Base-by-base conservation (phyloP, 139 green algal species). In the Picochlorum sp. region DNA sequence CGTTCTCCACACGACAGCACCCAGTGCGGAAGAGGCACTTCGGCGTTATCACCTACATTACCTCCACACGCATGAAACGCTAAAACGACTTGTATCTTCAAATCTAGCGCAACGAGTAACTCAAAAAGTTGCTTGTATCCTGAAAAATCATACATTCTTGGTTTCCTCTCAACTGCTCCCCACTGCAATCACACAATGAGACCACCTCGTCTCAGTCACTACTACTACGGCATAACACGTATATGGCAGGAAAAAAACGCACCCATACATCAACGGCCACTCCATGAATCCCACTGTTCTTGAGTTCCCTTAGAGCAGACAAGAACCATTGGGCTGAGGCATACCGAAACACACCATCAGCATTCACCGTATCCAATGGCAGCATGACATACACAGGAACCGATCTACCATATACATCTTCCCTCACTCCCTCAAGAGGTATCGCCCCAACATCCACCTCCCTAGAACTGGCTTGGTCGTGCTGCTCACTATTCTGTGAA, bases 61-160 rank as follows among this genome's bases (percentile, higher is more conserved):
- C 88, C 85, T 18, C 91, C 91, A 66, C 90, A 97, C 0, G 90
- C 88, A 70, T 97, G 91, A 71, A 96, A 97, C 54, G 78, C 85
- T 66, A 97, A 80, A 14, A 97, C 91, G 15, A 82, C 91, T 80
- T 97, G 85, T 13, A 97, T 38, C 49, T 85, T 86, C 0, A 97
- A 76, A 18, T 88, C 89, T 13, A 79, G 61, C 5, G 65, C 34
- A 10, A 84, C 81, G n/a, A 91, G 76, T 5, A 90, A 47, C 34
- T 85, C 67, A 57, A 97, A 73, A 45, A 95, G 75, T 63, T 90
- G 74, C 52, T 79, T 67, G 72, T 97, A 97, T 0, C 88, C 86
- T 0, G 38, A 62, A 79, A 83, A 97, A 37, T 85, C 80, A 67
- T 97, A 97, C 30, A 56, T n/a, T 16, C 78, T 49, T 1, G 91